phyloP scores from a whole-genome alignment of 495 filamentous ascomycete genomes.

The Annulohypoxylon maeteangense region DNA sequence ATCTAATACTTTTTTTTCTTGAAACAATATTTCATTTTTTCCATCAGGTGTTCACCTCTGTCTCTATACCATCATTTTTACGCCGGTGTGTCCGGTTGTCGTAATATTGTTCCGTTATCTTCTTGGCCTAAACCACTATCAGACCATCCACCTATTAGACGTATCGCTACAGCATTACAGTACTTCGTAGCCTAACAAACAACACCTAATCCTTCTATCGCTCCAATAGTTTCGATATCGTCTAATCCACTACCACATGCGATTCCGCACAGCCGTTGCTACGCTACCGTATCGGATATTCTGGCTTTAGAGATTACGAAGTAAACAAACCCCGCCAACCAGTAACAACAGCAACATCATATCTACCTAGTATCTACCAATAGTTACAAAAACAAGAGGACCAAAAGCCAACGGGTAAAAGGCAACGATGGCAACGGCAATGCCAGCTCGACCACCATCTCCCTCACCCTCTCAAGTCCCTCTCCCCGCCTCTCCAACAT shows the following conservation, averaged over 20 bases:
- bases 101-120: not conserved
- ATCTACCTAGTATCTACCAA: not conserved
- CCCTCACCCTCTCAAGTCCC: conserved; percentile 61
- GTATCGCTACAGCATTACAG: conserved; percentile 18
- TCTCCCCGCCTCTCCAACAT: conserved; percentile 67
- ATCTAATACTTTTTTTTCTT: not conserved
- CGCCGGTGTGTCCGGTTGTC: not conserved
- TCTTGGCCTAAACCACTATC: conserved; percentile 1
- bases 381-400: not conserved
- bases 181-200: conserved; percentile 26
- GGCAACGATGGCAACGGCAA: conserved; percentile 33
- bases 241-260: conserved; percentile 7
- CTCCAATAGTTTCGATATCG: conserved; percentile 2
- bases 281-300: conserved; percentile 30
- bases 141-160: not conserved
- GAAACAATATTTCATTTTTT: not conserved
- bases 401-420: not conserved
- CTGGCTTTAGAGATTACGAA: conserved; percentile 8
- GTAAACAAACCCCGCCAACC: conserved; percentile 44
- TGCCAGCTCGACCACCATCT: conserved; percentile 50
- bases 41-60: conserved; percentile 6
- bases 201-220: not conserved
- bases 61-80: conserved; percentile 13
- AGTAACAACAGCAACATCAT: conserved; percentile 30
- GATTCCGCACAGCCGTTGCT: conserved; percentile 29